Evolutionary conservation across 2,329 filamentous ascomycete species (phyloP), one percentile per base, ranked within the genome.

Genomic region (Colletotrichum brevisporum): DNA sequence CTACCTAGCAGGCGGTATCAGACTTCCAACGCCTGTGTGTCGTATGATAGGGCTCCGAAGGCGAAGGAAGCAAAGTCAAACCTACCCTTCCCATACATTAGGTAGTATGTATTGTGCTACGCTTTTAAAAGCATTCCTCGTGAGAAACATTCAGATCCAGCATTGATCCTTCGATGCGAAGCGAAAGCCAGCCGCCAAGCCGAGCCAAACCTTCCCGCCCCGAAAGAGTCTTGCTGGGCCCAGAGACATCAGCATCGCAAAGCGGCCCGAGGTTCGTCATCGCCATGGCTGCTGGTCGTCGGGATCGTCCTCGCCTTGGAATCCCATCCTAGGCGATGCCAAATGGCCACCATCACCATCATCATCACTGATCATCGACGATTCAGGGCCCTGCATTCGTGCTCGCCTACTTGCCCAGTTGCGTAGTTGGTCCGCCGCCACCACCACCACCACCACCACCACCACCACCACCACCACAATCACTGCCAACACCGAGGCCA

Each of bases 241-340:
- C 24, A 54, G 41, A 65, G 60, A 64, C 41, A 65, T 54, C 31
- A 54, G 43, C 16, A n/a, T 6, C 9, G 18, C 58, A 15, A 51
- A 53, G 53, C 53, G 64, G 52, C 24, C 58, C 50, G 43, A 55
- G 36, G 58, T 43, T 63, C 59, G 45, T 67, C 59, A 62, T 67
- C 59, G 36, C 57, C 64, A 52, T 57, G 27, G 52, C 36, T 51
- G 36, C 27, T 62, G 27, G 36, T 55, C 50, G 24, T 24, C 21
- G 6, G 39, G 26, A 26, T 43, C 31, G 45, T 16, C 43, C 61
- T 39, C 16, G 43, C 51, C 57, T 45, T 45, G 51, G 31, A 31
- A 50, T 26, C 15, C 51, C 51, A 56, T 43, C 48, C 18, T 3
- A 43, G 41, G 41, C 41, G 43, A 64, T 43, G 54, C 21, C 45